Base-by-base conservation (phyloP, 148 eudicot genomes). In the Tetragonia tetragonoides region DNA sequence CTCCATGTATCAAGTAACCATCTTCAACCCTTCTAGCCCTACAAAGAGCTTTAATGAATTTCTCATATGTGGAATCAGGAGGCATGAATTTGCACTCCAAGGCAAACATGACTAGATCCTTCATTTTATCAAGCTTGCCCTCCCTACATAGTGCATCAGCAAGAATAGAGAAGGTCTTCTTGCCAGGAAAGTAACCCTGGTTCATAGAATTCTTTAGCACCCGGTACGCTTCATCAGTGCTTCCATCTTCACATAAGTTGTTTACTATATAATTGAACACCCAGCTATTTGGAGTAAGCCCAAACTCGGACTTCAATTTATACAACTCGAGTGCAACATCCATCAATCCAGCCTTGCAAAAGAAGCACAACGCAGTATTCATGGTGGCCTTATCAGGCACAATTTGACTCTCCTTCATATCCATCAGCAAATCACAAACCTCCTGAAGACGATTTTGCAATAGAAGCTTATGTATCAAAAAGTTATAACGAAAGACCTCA, bases 311-410 rank as follows among this genome's bases (percentile, higher is more conserved):
- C 75, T 87, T 91, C 7, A 71, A 53, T 65, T 87, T 77, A 78
- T 86, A 91, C 86, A 95, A 81, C 34, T 89, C 86, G 57, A 91
- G 78, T 0, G 90, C 94, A 69, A 88, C 83, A 37, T 95, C 94
- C 77, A 87, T 87, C 97, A 88, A 85, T 60, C 99, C 97, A 9
- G 85, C 91, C 88, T 95, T 95, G 82, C 97, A 92, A 69, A 95
- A 90, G 78, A 93, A 87, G 87, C 97, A 88, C 75, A 95, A 72
- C 0, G 78, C 87, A 12, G 85, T 79, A 84, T 91, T 90, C 97
- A 95, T 88, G 20, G 97, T 95, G 38, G 77, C 87, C 70, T 87
- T 86, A 82, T 95, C 91, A 10, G 99, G 97, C 20, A 77, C 81
- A 39, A 93, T 62, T 28, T 78, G 65, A 14, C 44, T 63, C 69